Base-by-base conservation (phyloP, 2,329 filamentous ascomycete genomes). In the Gremmenia infestans region DNA sequence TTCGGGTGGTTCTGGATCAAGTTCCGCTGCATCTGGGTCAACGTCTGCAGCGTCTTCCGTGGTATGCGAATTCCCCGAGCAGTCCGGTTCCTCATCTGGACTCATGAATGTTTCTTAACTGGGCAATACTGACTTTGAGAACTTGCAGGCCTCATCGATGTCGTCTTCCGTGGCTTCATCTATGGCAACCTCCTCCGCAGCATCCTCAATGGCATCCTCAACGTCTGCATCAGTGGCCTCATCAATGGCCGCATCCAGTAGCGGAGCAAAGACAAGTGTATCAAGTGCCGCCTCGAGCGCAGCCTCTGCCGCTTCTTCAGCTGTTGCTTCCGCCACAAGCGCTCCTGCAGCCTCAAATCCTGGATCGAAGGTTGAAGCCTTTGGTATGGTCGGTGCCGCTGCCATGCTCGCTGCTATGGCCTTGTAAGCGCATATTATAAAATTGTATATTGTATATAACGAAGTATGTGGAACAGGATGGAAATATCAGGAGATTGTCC, bases 371-470 rank as follows among this genome's bases (percentile, higher is more conserved):
- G 4, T 25, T 53, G 8, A 53, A 12, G 55, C 56, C 32, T 52
- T 53, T 6, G 63, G 57, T 37, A 48, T 35, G 1, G 48, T 61
- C 9, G 54, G 45, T 54, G 63, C 45, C 36, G 62, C 55, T 19
- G 63, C 58, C 48, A 9, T 65, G 12, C 17, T 66, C 32, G 61
- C 57, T 37, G 61, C 63, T 45, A 52, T 66, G 17, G 57, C 55
- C 42, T 55, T 66, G 52, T 66, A 62, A 55, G 22, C 3, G 37
- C 15, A 39, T 23, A 40, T 19, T 25, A 40, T 42, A 11, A 25
- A 19, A 22, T 14, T 17, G 48, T 22, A 35, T 25, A 22, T 14
- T 17, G 48, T 22, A 35, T n/a, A 39, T 22, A 15, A 40, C 15
- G 6, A 35, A 8, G 48, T 15, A 7, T 35, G 48, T 50, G n/a